phyloP scores from a whole-genome alignment of 176 grass and related monocot genomes.

The Bromus sterilis region DNA sequence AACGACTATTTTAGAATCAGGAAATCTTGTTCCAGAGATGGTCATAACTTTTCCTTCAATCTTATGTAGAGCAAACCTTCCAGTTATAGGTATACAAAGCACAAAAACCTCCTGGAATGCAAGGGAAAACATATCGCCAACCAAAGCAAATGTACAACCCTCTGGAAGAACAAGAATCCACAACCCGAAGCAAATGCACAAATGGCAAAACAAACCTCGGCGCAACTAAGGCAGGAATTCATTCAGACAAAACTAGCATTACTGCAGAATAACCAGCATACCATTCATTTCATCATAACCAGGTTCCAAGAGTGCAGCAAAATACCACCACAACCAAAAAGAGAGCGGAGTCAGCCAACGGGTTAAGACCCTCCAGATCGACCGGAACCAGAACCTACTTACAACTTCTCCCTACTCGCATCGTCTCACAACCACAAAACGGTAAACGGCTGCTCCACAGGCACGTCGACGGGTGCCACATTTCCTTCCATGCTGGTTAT shows the following conservation, averaged over 20 bases:
- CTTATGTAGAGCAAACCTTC: too few relatives aligned
- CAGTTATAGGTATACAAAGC: too few relatives aligned
- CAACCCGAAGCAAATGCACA: not conserved
- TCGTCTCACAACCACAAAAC: not conserved
- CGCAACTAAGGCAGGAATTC: not conserved
- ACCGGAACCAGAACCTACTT: not conserved
- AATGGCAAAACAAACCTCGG: not conserved
- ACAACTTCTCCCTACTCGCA: not conserved
- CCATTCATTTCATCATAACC: not conserved
- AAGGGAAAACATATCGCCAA: too few relatives aligned
- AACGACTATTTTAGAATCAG: too few relatives aligned
- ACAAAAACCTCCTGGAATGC: too few relatives aligned
- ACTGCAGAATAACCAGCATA: not conserved
- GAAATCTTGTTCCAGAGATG: too few relatives aligned
- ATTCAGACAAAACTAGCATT: not conserved
- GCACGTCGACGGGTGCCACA: not conserved
- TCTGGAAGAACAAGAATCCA: too few relatives aligned
- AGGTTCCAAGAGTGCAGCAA: not conserved
- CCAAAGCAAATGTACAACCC: too few relatives aligned
- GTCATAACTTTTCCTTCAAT: too few relatives aligned
- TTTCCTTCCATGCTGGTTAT: not conserved
- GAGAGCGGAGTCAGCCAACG: not conserved
- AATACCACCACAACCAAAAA: not conserved
- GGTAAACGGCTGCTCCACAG: conserved; percentile 10
- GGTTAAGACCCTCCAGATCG: not conserved